Percentiles rank a stretch among this genome's conserved stretches.
Conservation (phyloP, 2,329 filamentous ascomycete species). For the Xylaria sp. region DNA sequence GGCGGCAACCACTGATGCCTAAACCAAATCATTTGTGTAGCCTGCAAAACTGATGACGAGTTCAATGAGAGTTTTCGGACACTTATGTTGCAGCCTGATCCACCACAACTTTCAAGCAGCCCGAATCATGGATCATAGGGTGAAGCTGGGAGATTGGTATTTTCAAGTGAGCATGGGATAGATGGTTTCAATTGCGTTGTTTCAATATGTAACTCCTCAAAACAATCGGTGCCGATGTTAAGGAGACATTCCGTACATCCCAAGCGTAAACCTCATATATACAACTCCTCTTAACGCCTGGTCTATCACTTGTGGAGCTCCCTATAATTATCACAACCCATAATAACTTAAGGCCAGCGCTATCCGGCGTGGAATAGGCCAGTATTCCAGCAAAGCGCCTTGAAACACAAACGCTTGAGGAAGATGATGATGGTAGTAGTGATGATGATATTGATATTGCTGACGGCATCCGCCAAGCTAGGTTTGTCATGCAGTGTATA, state of each 20-base stretch:
- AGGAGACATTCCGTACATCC: conserved; percentile 19
- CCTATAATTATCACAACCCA: conserved; percentile 17
- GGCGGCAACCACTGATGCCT: conserved; percentile 26
- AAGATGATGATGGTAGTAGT: neutral
- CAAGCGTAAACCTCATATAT: conserved; percentile 24
- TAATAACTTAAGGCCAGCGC: conserved; percentile 11
- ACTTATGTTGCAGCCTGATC: conserved; percentile 21
- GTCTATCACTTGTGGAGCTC: conserved; percentile 28
- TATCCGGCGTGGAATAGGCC: conserved; percentile 5
- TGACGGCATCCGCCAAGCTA: neutral
- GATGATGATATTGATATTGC: conserved; percentile 1
- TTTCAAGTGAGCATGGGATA: neutral
- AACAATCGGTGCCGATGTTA: conserved; percentile 5
- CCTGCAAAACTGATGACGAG: conserved; percentile 20
- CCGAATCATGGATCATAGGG: neutral
- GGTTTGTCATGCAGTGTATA: conserved; percentile 5
- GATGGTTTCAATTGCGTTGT: conserved; percentile 12
- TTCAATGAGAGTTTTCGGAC: neutral
- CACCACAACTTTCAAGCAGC: neutral
- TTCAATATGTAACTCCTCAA: conserved; percentile 1
- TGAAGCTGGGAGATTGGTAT: neutral
- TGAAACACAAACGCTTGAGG: conserved; percentile 11
- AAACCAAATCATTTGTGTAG: neutral
- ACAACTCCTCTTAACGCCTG: conserved; percentile 33
- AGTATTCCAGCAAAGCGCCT: conserved; percentile 18